These are phyloP conservation scores for Schizophyllum commune DNA, from an alignment of 1,284 basidiomycete genomes.

Conservation along the genomic window DNA sequence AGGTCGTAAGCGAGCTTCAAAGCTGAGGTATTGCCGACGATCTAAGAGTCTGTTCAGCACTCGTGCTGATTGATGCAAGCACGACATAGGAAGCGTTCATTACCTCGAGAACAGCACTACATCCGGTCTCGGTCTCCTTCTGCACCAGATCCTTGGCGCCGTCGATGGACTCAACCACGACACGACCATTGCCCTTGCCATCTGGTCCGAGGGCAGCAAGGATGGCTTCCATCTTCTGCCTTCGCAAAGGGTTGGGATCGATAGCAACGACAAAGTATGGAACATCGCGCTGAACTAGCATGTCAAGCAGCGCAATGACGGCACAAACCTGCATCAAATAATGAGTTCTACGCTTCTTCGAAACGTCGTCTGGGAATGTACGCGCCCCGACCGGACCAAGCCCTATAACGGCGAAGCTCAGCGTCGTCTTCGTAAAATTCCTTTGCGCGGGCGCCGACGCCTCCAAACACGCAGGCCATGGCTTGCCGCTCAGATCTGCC, in stretches of 20 bases:
- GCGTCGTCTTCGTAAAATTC: constrained; percentile 35
- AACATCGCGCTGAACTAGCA: constrained; percentile 36
- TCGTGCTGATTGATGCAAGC: too few relatives aligned
- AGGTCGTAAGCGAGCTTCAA: constrained; percentile 70
- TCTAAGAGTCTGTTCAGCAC: constrained; percentile 28
- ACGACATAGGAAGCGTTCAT: too few relatives aligned
- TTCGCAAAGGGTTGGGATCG: constrained; percentile 49
- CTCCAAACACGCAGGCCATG: constrained; percentile 47
- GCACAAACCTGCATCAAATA: constrained; percentile 33
- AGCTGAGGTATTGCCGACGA: constrained; percentile 74
- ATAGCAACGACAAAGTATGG: constrained; percentile 53
- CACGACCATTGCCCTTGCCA: constrained; percentile 37
- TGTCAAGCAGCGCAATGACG: constrained; percentile 55
- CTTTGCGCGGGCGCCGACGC: constrained; percentile 19
- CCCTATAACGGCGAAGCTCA: constrained; percentile 62
- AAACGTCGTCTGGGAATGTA: too few relatives aligned
- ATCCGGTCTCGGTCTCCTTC: constrained; percentile 45
- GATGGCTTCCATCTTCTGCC: constrained; percentile 49
- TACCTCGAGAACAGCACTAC: constrained; percentile 63
- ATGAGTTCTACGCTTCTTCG: too few relatives aligned
- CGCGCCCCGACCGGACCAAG: constrained; percentile 67
- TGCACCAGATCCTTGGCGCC: constrained; percentile 41
- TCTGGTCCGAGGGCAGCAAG: constrained; percentile 39
- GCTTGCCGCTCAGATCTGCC: constrained; percentile 43
- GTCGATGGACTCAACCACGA: constrained; percentile 43